phyloP scores from a whole-genome alignment of 768 basidiomycete species.

The Pulveroboletus ravenelii region DNA sequence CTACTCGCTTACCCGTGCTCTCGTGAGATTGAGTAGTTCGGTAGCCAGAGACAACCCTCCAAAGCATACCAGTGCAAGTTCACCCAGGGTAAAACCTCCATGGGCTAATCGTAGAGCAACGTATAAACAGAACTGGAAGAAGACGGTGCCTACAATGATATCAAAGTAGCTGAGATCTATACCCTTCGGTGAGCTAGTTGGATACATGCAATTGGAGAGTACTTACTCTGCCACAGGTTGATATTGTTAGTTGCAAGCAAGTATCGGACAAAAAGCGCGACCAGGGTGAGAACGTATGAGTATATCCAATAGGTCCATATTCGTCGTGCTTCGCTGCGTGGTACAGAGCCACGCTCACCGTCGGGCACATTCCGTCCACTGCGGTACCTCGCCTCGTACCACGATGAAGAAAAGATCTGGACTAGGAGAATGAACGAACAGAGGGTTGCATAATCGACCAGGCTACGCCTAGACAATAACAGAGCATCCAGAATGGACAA shows the following conservation, averaged over 20 bases:
- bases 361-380: conserved; percentile 44
- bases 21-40: conserved; percentile 82
- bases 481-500: conserved; percentile 51
- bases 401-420: conserved; percentile 76
- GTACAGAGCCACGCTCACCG: conserved; percentile 71
- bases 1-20: conserved; percentile 57
- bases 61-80: conserved; percentile 83
- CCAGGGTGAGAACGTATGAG: conserved; percentile 47
- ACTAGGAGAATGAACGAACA: conserved; percentile 75
- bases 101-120: conserved; percentile 85
- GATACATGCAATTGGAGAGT: not conserved
- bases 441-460: conserved; percentile 75
- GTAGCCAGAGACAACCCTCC: conserved; percentile 83
- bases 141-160: conserved; percentile 62
- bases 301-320: conserved; percentile 64
- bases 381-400: conserved; percentile 55
- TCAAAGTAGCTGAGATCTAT: conserved; percentile 79
- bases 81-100: conserved; percentile 93
- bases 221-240: conserved; percentile 71
- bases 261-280: conserved; percentile 47
- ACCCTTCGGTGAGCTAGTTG: conserved; percentile 2
- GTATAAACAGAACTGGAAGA: conserved; percentile 92
- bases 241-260: conserved; percentile 39
- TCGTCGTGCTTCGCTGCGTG: conserved; percentile 63
- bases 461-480: conserved; percentile 63